Evolutionary conservation across 2,329 filamentous ascomycete species (phyloP), one percentile per base, ranked within the genome.

Genomic region (Venturia carpophila): DNA sequence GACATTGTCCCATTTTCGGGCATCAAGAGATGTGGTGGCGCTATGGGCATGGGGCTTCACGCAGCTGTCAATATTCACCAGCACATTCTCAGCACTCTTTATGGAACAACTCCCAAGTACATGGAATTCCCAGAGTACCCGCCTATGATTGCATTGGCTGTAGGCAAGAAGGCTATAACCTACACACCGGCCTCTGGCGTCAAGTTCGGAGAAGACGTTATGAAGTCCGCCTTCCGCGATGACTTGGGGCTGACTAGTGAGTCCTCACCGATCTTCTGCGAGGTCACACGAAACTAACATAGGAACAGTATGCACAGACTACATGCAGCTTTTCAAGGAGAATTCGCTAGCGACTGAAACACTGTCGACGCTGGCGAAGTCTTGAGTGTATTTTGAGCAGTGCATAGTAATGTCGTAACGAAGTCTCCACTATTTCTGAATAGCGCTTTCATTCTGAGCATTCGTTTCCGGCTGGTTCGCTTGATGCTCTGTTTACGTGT

Each of bases 1-100:
- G 90, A 93, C 71, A 78, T 89, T 17, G 83, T 82, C 37, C 77
- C 79, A 60, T 92, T 90, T 89, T 83, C 86, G 0, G 89, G 88
- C 56, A 92, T 93, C 77, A 92, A 91, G 79, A 87, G 90, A 55
- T 90, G 87, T 70, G 89, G 90, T 37, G 84, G 80, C 17, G 89
- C 90, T 43, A 90, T 92, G 82, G 84, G 89, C 71, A 86, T 87
- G 79, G 90, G 89, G 43, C 83, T 86, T 70, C 80, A 82, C 67
- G 83, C 83, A 3, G 88, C 85, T 9, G 75, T 81, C 63, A 92
- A 92, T 71, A 82, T 89, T 64, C 52, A 82, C 37, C 47, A 42
- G 37, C 63, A 64, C 34, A 64, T 64, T 17, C 21, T 64, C 9
- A 39, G 27, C 37, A 52, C 6, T 15, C 19, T 30, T 17, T 37